Percentiles rank a stretch among this genome's conserved stretches.
Evolutionary conservation across 2,329 filamentous ascomycete species (phyloP).

Genomic region (Aspergillus sojae): DNA sequence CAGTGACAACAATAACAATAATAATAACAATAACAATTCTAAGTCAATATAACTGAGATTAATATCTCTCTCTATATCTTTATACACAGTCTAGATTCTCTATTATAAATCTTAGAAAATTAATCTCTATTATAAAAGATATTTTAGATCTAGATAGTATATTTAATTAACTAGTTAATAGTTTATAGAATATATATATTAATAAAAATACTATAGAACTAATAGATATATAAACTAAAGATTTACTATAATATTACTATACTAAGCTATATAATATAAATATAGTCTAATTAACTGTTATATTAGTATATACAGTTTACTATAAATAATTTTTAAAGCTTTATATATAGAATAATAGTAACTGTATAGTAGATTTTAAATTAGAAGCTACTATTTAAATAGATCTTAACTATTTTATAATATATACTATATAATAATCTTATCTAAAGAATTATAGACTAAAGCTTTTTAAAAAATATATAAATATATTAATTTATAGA

Average conservation of each 20-base stretch:
- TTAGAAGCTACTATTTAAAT: background rate
- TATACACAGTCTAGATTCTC: background rate
- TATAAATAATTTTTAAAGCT: background rate
- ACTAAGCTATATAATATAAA: background rate
- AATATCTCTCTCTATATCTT: background rate
- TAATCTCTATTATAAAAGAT: fast-evolving
- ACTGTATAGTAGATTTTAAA: background rate
- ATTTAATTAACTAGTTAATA: too few species aligned
- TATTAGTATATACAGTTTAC: background rate
- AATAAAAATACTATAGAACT: background rate
- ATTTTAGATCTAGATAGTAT: too few species aligned
- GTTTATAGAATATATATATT: background rate
- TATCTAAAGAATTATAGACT: background rate
- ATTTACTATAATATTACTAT: background rate
- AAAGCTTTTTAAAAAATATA: background rate
- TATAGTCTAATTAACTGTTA: background rate
- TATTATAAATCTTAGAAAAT: too few species aligned
- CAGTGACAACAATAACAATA: too few species aligned
- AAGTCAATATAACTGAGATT: background rate
- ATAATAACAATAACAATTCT: too few species aligned
- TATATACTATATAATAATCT: background rate
- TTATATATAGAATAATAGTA: background rate
- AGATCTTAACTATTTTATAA: background rate
- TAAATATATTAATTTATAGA: fast-evolving
- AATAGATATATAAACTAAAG: fast-evolving